These are phyloP conservation scores for Camelina neglecta DNA, from an alignment of 345 rosid genomes.

Conservation along the genomic window DNA sequence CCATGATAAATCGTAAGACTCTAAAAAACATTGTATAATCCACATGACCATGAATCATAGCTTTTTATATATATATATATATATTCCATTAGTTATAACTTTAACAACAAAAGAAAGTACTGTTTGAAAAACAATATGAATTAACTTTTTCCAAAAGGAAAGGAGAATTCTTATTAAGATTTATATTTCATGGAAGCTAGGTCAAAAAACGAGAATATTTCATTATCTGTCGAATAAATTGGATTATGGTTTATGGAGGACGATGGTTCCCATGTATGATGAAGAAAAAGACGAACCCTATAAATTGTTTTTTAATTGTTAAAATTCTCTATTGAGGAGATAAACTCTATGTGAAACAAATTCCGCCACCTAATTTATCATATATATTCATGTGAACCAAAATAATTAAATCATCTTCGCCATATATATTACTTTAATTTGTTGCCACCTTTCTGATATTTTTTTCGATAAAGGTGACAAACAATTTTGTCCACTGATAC, in stretches of 20 bases:
- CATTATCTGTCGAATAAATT: constrained; percentile 15
- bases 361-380: constrained; percentile 54
- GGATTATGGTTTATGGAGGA: constrained; percentile 11
- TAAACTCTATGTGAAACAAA: constrained; percentile 60
- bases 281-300: constrained; percentile 25
- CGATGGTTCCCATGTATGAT: constrained; percentile 47
- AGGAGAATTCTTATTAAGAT: constrained; percentile 12
- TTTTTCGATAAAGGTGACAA: constrained; percentile 22
- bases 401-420: constrained; percentile 32
- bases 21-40: not conserved
- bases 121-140: not conserved
- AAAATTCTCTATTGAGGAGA: constrained; percentile 32
- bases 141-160: not conserved
- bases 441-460: constrained; percentile 30
- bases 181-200: not conserved
- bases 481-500: constrained; percentile 68
- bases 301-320: no score
- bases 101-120: not conserved
- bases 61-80: no score
- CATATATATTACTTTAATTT: constrained; percentile 11
- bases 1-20: no score
- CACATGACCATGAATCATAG: no score
- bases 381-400: constrained; percentile 39
- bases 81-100: no score
- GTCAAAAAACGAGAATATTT: constrained; percentile 24